Percentiles rank a stretch among this genome's conserved stretches.
Conservation (phyloP, 2,329 filamentous ascomycete genomes). For the Colletotrichum paranaense region DNA sequence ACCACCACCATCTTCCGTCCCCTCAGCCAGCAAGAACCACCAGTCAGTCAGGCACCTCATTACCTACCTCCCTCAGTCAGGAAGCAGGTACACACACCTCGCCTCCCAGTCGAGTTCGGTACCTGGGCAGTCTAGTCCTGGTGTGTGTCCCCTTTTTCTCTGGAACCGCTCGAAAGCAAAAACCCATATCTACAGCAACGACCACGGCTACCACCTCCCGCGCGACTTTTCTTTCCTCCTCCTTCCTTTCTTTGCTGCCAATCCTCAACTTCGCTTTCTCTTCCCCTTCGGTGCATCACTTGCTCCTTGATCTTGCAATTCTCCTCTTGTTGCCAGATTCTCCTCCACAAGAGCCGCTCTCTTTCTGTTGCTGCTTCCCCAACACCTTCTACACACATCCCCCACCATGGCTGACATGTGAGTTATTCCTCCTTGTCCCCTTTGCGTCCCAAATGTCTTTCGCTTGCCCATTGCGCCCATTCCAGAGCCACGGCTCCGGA, state of each 20-base stretch:
- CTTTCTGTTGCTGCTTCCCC: constrained; percentile 4
- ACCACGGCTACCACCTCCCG: constrained; percentile 10
- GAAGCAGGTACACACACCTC: not conserved
- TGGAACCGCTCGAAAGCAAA: constrained; percentile 21
- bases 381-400: constrained; percentile 22
- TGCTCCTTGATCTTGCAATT: not conserved
- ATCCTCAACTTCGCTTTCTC: not conserved
- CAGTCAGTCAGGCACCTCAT: not conserved
- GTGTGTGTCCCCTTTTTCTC: constrained; percentile 31
- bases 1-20: not conserved
- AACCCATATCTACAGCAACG: constrained; percentile 37
- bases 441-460: not conserved
- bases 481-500: not conserved
- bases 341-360: not conserved
- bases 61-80: too few relatives aligned
- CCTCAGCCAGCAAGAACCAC: not conserved
- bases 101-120: too few relatives aligned
- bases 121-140: not conserved
- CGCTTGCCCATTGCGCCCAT: not conserved
- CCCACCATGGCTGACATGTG: constrained; percentile 45
- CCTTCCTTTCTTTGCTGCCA: constrained; percentile 15
- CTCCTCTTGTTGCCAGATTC: constrained; percentile 4
- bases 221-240: constrained; percentile 1
- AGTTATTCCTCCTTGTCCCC: constrained; percentile 8
- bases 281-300: not conserved